Evolutionary conservation across 1,284 basidiomycete genomes (phyloP).

Genomic region (Ceratobasidium theobromae): DNA sequence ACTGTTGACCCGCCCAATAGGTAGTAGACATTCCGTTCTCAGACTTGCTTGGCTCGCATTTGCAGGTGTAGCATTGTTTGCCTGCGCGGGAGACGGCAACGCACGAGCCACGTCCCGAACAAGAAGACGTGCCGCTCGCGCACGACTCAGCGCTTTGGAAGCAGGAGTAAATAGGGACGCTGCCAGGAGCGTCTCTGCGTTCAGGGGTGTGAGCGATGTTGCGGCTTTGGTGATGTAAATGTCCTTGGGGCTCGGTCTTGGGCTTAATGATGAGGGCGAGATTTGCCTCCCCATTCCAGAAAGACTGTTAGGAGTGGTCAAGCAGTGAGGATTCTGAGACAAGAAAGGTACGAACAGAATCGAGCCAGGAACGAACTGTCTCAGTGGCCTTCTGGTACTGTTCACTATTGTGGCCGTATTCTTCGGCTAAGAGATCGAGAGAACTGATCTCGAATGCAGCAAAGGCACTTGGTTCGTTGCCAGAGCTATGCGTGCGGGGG

Average conservation of each 20-base stretch:
- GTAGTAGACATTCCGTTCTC: slow-evolving; percentile 53
- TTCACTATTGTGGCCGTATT: slow-evolving; percentile 54
- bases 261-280: slow-evolving; percentile 34
- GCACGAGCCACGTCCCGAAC: slow-evolving; percentile 71
- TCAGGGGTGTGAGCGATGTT: slow-evolving; percentile 51
- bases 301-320: background rate
- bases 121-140: slow-evolving; percentile 59
- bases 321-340: background rate
- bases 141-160: slow-evolving; percentile 58
- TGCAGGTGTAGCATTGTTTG: slow-evolving; percentile 70
- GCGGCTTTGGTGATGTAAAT: slow-evolving; percentile 1
- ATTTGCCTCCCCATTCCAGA: slow-evolving; percentile 25
- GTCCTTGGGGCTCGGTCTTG: slow-evolving; percentile 4
- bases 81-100: slow-evolving; percentile 55
- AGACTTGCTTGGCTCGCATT: slow-evolving; percentile 57
- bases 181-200: slow-evolving; percentile 46
- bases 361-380: slow-evolving; percentile 48
- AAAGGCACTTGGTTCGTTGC: slow-evolving; percentile 49
- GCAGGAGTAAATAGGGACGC: slow-evolving; percentile 65
- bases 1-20: slow-evolving; percentile 69
- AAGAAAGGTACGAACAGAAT: slow-evolving; percentile 43
- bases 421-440: slow-evolving; percentile 51
- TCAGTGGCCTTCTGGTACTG: slow-evolving; percentile 53
- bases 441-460: slow-evolving; percentile 60
- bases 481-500: slow-evolving; percentile 55